phyloP scores from a whole-genome alignment of 257 asterid species.

The Lantana camara region DNA sequence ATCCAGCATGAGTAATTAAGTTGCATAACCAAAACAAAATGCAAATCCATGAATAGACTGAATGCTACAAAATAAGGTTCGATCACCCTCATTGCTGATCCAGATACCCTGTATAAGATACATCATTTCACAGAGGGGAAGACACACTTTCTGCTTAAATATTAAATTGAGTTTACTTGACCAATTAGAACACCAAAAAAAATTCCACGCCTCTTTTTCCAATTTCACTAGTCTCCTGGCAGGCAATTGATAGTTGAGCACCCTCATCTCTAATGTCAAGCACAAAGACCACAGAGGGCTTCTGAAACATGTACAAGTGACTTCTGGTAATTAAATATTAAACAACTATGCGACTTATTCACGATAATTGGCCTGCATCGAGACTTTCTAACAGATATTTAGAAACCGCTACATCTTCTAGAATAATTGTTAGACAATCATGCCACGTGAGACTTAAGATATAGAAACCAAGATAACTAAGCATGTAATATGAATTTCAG shows the following conservation, averaged over 20 bases:
- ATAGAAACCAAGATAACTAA: constrained; percentile 6
- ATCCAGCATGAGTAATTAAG: no score
- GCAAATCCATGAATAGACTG: no score
- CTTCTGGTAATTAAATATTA: constrained; percentile 15
- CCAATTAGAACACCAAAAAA: no score
- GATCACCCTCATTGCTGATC: no score
- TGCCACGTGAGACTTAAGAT: neutral
- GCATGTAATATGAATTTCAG: neutral
- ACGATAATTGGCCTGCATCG: neutral
- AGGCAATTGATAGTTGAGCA: constrained; percentile 9
- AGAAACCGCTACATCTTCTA: constrained; percentile 15
- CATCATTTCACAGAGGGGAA: neutral
- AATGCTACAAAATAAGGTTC: no score
- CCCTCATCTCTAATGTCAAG: neutral
- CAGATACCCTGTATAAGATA: no score
- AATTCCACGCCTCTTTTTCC: neutral
- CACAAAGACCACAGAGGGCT: constrained; percentile 3
- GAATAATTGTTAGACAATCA: constrained; percentile 1
- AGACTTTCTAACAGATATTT: neutral
- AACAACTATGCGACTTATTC: constrained; percentile 1
- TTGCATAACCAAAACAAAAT: no score
- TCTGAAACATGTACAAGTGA: neutral
- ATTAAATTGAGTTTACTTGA: no score
- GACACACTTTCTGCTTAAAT: neutral
- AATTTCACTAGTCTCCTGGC: neutral